Conservation (phyloP, 352 stramenopile species). For the Phytophthora palmivora region DNA sequence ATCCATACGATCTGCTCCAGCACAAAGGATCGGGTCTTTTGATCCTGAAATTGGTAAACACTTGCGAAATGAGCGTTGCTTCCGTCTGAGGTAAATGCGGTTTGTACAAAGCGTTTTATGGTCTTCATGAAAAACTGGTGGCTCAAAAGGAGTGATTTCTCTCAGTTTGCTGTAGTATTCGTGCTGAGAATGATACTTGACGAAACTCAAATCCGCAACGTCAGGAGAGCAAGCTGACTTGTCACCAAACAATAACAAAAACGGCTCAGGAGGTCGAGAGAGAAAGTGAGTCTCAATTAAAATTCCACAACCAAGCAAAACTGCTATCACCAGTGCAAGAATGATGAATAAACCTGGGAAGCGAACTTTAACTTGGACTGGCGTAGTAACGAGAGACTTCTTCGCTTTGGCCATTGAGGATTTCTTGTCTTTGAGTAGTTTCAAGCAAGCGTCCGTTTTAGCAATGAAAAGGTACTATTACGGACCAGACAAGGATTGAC, state of each 20-base stretch:
- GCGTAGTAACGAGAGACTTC: neutral
- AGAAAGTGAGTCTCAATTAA: slow-evolving; percentile 18
- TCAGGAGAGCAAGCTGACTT: slow-evolving; percentile 15
- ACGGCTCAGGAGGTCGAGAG: neutral
- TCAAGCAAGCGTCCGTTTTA: neutral
- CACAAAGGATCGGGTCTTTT: slow-evolving; percentile 45
- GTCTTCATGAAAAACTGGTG: slow-evolving; percentile 34
- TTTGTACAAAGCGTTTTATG: slow-evolving; percentile 24
- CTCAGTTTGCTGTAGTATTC: slow-evolving; percentile 24
- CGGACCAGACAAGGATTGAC: slow-evolving; percentile 9
- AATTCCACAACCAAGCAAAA: slow-evolving; percentile 15
- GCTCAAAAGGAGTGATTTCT: slow-evolving; percentile 3
- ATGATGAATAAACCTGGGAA: slow-evolving; percentile 4
- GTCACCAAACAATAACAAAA: slow-evolving; percentile 13
- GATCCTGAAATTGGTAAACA: slow-evolving; percentile 55
- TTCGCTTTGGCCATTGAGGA: no score
- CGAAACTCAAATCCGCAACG: slow-evolving; percentile 4
- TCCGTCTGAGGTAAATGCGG: slow-evolving; percentile 20
- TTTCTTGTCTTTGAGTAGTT: no score
- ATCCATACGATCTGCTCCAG: slow-evolving; percentile 51
- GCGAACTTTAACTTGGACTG: slow-evolving; percentile 8
- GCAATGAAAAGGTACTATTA: no score
- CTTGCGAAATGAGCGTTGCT: slow-evolving; percentile 19
- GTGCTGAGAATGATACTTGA: slow-evolving; percentile 26
- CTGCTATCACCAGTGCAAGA: slow-evolving; percentile 12